These are phyloP conservation scores for Trifolium fragiferum DNA, from an alignment of 306 rosid species.

Conservation along the genomic window DNA sequence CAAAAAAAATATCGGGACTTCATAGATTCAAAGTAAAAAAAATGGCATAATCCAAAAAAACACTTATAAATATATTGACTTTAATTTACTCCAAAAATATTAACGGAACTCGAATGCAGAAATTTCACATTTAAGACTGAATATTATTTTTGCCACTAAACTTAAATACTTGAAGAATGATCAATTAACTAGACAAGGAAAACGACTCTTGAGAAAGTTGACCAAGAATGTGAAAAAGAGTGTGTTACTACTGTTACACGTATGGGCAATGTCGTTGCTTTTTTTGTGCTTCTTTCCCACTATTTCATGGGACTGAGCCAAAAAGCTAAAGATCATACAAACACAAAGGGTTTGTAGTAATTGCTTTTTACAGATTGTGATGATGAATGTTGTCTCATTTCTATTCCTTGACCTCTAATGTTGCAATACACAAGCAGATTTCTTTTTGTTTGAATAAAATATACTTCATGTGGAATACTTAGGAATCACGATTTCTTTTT, in stretches of 20 bases:
- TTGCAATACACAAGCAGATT: constrained; percentile 6
- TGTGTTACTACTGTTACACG: background rate
- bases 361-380: constrained; percentile 49
- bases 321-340: constrained; percentile 59
- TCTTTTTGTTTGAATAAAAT: constrained; percentile 34
- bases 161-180: too few species aligned
- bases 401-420: constrained; percentile 5
- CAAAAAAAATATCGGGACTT: too few species aligned
- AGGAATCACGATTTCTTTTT: constrained; percentile 42
- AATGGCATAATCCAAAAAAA: too few species aligned
- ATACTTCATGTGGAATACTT: constrained; percentile 41
- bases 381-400: constrained; percentile 63
- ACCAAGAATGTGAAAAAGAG: background rate
- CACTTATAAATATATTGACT: too few species aligned
- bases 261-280: constrained; percentile 16
- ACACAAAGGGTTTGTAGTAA: constrained; percentile 30
- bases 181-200: too few species aligned
- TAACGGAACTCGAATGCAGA: too few species aligned
- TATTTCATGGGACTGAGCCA: constrained; percentile 71
- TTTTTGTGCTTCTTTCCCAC: constrained; percentile 42
- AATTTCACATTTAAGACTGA: too few species aligned
- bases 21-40: too few species aligned
- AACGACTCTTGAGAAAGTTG: background rate
- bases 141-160: too few species aligned
- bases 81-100: too few species aligned